These are phyloP conservation scores for Geotrichum australiense DNA, from an alignment of 1,139 yeast species.

Conservation along the genomic window DNA sequence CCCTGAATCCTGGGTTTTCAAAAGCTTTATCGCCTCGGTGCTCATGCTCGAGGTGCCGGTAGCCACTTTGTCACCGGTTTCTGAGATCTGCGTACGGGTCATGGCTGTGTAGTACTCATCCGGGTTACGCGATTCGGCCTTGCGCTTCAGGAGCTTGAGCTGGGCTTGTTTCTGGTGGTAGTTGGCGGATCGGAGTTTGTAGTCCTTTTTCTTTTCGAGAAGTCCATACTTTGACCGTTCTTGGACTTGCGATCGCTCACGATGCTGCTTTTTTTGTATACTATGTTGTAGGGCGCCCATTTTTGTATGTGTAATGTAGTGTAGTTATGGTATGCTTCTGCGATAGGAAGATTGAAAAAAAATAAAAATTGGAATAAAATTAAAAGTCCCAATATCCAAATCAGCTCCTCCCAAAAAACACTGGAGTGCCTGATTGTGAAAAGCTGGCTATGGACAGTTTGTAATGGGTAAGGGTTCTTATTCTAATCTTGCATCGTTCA, in stretches of 20 bases:
- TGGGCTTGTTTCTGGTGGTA: conserved; percentile 85
- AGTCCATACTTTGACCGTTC: conserved; percentile 72
- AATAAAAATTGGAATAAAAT: neutral
- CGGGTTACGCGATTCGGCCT: conserved; percentile 74
- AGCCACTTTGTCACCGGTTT: conserved; percentile 11
- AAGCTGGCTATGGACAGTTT: too few relatives aligned
- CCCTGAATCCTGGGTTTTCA: conserved; percentile 85
- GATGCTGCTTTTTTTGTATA: conserved; percentile 90
- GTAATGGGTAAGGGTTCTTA: too few relatives aligned
- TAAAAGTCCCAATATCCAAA: neutral
- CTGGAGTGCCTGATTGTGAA: too few relatives aligned
- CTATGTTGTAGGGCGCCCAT: conserved; percentile 84
- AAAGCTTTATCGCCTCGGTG: conserved; percentile 68
- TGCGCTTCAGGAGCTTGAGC: conserved; percentile 62
- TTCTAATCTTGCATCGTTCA: too few relatives aligned
- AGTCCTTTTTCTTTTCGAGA: conserved; percentile 92
- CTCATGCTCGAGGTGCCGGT: conserved; percentile 36
- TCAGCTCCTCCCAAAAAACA: too few relatives aligned
- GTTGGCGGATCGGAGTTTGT: conserved; percentile 79
- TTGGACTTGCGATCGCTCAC: conserved; percentile 82
- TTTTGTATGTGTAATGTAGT: neutral
- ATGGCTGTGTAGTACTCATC: conserved; percentile 96
- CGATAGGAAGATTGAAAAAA: too few relatives aligned
- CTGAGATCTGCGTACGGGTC: conserved; percentile 38
- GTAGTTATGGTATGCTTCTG: neutral